Conservation (phyloP, 2,329 filamentous ascomycete species). For the Parastagonospora avenae region DNA sequence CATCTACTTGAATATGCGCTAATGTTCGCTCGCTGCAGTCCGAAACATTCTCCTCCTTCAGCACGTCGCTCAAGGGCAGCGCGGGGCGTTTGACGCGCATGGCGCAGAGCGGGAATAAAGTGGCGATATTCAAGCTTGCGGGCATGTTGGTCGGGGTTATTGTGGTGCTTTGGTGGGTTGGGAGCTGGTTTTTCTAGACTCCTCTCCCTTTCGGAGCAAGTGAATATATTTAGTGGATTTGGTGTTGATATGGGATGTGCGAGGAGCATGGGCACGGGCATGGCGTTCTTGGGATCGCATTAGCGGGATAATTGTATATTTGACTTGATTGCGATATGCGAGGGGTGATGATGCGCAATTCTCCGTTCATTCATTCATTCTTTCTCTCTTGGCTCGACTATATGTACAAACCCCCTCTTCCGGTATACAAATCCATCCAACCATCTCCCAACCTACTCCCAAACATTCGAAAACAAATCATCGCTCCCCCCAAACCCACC, state of each 20-base stretch:
- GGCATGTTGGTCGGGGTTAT: slow-evolving; percentile 78
- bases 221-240: not conserved
- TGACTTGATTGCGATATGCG: no score
- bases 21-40: no score
- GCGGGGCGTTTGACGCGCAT: slow-evolving; percentile 83
- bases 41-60: slow-evolving; percentile 91
- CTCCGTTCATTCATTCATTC: no score
- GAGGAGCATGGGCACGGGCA: no score
- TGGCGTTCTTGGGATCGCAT: no score
- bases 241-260: not conserved
- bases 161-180: slow-evolving; percentile 75
- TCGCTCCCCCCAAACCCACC: slow-evolving; percentile 66
- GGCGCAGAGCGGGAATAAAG: slow-evolving; percentile 87
- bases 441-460: slow-evolving; percentile 64
- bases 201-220: not conserved
- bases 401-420: slow-evolving; percentile 3
- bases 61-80: slow-evolving; percentile 80
- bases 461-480: slow-evolving; percentile 95
- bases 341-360: no score
- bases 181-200: slow-evolving; percentile 38
- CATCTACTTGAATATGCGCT: no score
- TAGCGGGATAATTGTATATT: no score
- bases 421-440: slow-evolving; percentile 13
- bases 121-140: slow-evolving; percentile 87
- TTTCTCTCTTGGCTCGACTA: not conserved